These are phyloP conservation scores for Andrographis paniculata DNA, from an alignment of 305 asterid species.

Conservation along the genomic window DNA sequence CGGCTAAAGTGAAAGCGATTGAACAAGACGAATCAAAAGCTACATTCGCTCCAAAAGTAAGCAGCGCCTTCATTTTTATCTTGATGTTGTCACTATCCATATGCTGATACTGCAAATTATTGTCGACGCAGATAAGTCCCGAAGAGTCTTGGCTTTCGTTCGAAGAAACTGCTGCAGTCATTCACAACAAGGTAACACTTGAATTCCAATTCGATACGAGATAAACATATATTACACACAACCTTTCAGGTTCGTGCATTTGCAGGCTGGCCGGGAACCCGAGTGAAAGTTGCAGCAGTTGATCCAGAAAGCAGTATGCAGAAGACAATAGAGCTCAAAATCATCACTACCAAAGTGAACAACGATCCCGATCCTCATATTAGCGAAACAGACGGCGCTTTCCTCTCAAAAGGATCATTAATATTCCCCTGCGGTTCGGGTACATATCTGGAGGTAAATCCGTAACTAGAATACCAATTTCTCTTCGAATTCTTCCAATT, in stretches of 20 bases:
- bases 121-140: conserved; percentile 50
- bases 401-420: conserved; percentile 54
- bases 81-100: background rate
- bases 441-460: conserved; percentile 69
- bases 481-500: too few species aligned
- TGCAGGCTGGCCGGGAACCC: conserved; percentile 99
- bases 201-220: conserved; percentile 15
- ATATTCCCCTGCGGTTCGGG: conserved; percentile 61
- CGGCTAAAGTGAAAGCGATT: conserved; percentile 63
- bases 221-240: conserved; percentile 29
- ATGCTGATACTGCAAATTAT: background rate
- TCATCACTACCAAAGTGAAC: conserved; percentile 64
- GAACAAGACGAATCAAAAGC: conserved; percentile 72
- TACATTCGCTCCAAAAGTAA: conserved; percentile 87
- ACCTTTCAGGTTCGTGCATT: conserved; percentile 90
- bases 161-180: conserved; percentile 53
- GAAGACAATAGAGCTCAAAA: conserved; percentile 51
- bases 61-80: background rate
- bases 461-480: too few species aligned
- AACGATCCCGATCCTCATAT: conserved; percentile 21
- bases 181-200: conserved; percentile 76
- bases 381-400: conserved; percentile 39
- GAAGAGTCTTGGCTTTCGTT: conserved; percentile 85
- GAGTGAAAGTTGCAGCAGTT: conserved; percentile 49
- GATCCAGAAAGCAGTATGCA: conserved; percentile 33